Evolutionary conservation across 2,329 filamentous ascomycete species (phyloP).

Genomic region (Trichophyton mentagrophytes): DNA sequence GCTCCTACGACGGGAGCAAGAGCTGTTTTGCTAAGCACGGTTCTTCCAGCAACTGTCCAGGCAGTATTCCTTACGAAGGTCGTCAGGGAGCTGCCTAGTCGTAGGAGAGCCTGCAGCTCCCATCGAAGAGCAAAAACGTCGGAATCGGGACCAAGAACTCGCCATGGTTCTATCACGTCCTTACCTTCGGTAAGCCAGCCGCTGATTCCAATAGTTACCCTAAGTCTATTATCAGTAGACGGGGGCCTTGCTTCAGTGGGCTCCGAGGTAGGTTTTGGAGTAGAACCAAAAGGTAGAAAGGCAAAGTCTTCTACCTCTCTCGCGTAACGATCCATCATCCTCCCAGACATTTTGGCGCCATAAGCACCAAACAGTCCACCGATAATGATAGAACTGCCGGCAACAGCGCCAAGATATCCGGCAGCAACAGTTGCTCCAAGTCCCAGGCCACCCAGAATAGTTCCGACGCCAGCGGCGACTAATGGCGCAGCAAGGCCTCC

Average conservation of each 20-base stretch:
- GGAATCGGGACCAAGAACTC: conserved; percentile 54
- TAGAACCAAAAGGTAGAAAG: conserved; percentile 54
- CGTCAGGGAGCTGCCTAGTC: conserved; percentile 64
- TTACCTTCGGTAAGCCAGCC: conserved; percentile 66
- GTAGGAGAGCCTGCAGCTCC: conserved; percentile 65
- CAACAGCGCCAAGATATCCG: conserved; percentile 64
- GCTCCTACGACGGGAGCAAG: conserved; percentile 52
- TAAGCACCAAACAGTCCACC: conserved; percentile 89
- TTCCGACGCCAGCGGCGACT: conserved; percentile 65
- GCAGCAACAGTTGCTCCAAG: conserved; percentile 63
- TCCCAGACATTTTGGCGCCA: conserved; percentile 64
- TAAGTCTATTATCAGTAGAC: conserved; percentile 51
- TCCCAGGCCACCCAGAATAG: conserved; percentile 62
- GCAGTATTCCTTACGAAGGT: conserved; percentile 65
- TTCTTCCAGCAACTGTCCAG: conserved; percentile 60
- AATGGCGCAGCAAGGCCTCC: conserved; percentile 67
- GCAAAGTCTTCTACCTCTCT: conserved; percentile 81
- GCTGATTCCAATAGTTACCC: conserved; percentile 69
- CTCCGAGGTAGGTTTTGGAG: neutral
- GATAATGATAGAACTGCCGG: conserved; percentile 65
- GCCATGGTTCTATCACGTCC: conserved; percentile 68
- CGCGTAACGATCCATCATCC: conserved; percentile 79
- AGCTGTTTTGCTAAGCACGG: conserved; percentile 62
- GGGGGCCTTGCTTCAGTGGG: conserved; percentile 21
- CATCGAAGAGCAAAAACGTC: conserved; percentile 77